Base-by-base conservation (phyloP, 2,329 filamentous ascomycete species). In the Simplicillium sp. region DNA sequence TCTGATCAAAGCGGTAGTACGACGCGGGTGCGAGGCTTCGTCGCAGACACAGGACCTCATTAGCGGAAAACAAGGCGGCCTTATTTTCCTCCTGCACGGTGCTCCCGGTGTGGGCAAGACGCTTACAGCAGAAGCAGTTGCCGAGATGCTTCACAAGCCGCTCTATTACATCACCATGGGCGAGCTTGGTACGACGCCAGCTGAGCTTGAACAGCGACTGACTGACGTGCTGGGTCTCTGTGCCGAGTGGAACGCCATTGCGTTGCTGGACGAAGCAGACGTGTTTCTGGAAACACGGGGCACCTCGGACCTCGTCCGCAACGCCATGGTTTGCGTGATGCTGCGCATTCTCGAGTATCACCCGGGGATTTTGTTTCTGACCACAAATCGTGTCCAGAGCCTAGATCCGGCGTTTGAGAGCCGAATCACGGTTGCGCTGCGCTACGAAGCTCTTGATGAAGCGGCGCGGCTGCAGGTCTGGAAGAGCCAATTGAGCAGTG, bases 381-480 rank as follows among this genome's bases (percentile, higher is more conserved):
- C 64, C 0, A 67, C 64, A 3, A 68, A 68, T 45, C 55, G 62
- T 3, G 57, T 62, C 7, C 56, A 52, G 28, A 52, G 54, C 12
- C 62, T 70, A 34, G 66, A 69, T 47, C 50, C 54, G 12, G 65
- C 66, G 25, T 62, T 70, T 18, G 62, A 63, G 16, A 61, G 57
- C n/a, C 60, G 65, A 6, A 66, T 70, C 46, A 64, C 68, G 46
- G 57, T 68, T 3, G 33, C 51, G 0, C 48, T 67, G 1, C 55
- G 60, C 29, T 65, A 63, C 40, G 47, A 47, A 8, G 40, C 48
- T 1, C 51, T 60, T 1, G 48, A 53, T 17, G 25, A 42, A 7
- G 35, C 37, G 1, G 49, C 51, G 0, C 47, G 54, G 0, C 12
- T 11, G 2, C 36, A 46, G 28, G 44, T 60, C 16, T 61, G 55